phyloP scores from a whole-genome alignment of 225 moss, liverwort and hornwort species.

The Straminergon stramineum region DNA sequence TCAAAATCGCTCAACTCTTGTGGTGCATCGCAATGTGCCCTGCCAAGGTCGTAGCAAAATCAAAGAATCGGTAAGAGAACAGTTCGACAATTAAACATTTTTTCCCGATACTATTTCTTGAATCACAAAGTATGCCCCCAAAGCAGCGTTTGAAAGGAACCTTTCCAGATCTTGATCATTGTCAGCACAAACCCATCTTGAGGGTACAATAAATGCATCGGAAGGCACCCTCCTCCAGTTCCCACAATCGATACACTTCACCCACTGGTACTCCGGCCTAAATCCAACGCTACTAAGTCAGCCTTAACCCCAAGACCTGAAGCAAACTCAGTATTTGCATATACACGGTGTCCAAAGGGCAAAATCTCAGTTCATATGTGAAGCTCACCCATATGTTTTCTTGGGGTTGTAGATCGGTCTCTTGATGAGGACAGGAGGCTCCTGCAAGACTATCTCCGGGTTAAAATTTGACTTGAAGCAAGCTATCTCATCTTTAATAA shows the following conservation, averaged over 20 bases:
- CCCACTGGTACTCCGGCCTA: slow-evolving; percentile 86
- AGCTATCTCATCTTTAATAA: background rate
- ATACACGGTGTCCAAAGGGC: background rate
- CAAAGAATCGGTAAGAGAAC: background rate
- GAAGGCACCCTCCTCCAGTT: slow-evolving; percentile 76
- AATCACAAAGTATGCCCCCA: background rate
- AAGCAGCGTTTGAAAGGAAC: slow-evolving; percentile 5
- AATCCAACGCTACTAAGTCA: slow-evolving; percentile 4
- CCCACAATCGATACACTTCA: slow-evolving; percentile 86
- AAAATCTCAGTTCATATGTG: background rate
- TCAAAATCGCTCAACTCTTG: slow-evolving; percentile 79
- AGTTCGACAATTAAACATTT: background rate
- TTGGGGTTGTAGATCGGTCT: slow-evolving; percentile 42
- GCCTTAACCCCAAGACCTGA: background rate
- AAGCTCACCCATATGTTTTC: slow-evolving; percentile 55
- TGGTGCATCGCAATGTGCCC: slow-evolving; percentile 70
- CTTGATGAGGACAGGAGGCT: slow-evolving; percentile 77
- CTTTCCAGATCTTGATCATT: slow-evolving; percentile 72
- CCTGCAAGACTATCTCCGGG: slow-evolving; percentile 38
- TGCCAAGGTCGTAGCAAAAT: slow-evolving; percentile 14
- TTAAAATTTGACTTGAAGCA: background rate
- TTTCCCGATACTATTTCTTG: background rate
- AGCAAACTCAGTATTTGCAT: background rate
- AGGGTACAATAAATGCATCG: slow-evolving; percentile 58
- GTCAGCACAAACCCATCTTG: slow-evolving; percentile 80